phyloP scores from a whole-genome alignment of 257 asterid species.

The Lithospermum erythrorhizon region DNA sequence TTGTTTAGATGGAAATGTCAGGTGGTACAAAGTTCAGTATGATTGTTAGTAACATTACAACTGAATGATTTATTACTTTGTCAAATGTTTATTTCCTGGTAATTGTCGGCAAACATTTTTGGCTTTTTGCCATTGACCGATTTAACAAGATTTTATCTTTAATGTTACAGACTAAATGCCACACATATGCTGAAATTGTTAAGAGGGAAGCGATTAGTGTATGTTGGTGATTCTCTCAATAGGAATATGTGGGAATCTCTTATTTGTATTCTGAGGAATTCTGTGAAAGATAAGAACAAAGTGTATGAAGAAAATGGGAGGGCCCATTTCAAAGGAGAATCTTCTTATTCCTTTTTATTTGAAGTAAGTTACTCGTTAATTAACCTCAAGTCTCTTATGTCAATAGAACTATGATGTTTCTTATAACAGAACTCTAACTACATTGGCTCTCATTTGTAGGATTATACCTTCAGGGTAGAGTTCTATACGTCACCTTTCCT shows the following conservation, averaged over 20 bases:
- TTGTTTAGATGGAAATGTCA: too few relatives aligned
- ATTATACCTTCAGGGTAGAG: conserved; percentile 44
- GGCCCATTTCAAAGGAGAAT: conserved; percentile 42
- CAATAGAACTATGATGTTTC: background rate
- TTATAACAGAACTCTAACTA: background rate
- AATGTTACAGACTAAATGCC: conserved; percentile 39
- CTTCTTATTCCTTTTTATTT: conserved; percentile 52
- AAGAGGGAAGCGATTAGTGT: conserved; percentile 53
- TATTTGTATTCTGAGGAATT: conserved; percentile 52
- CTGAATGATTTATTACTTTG: too few relatives aligned
- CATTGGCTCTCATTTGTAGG: conserved; percentile 20
- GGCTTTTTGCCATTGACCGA: background rate
- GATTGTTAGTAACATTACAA: too few relatives aligned
- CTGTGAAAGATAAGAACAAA: conserved; percentile 38
- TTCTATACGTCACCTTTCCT: conserved; percentile 56
- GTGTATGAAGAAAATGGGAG: conserved; percentile 58
- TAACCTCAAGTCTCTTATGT: background rate
- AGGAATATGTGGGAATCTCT: conserved; percentile 89
- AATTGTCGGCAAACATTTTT: too few relatives aligned
- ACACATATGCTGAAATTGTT: conserved; percentile 51
- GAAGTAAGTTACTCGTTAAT: conserved; percentile 29
- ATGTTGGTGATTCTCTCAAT: conserved; percentile 68
- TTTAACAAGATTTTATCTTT: background rate
- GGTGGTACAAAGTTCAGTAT: too few relatives aligned
- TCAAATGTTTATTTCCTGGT: background rate